phyloP scores from a whole-genome alignment of 202 grass and related monocot genomes.

The Carex arenaria region DNA sequence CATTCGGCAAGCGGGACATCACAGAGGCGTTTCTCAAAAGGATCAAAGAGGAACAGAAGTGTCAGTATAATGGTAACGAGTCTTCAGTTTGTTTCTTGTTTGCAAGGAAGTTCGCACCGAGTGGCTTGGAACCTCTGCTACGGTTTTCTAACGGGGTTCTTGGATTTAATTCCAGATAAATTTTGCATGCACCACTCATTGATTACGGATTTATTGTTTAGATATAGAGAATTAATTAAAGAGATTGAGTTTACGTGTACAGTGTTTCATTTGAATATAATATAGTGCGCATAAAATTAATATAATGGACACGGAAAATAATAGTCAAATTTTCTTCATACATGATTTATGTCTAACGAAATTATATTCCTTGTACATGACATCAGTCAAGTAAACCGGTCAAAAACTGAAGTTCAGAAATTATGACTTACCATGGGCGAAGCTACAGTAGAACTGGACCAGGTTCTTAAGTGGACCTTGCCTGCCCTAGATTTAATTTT shows the following conservation, averaged over 20 bases:
- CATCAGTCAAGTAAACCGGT: neutral
- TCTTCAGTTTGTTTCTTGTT: constrained; percentile 57
- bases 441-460: too few species aligned
- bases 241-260: neutral
- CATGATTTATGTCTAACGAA: neutral
- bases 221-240: neutral
- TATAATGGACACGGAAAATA: neutral
- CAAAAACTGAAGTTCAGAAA: neutral
- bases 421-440: too few species aligned
- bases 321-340: neutral
- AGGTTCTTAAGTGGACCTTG: too few species aligned
- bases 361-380: neutral
- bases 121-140: constrained; percentile 33
- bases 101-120: constrained; percentile 57
- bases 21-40: constrained; percentile 34
- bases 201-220: neutral
- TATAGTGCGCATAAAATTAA: neutral
- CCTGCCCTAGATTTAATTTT: too few species aligned
- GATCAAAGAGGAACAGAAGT: neutral
- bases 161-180: neutral
- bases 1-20: constrained; percentile 41
- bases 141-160: constrained; percentile 35
- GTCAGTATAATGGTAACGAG: constrained; percentile 45
- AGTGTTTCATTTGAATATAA: neutral
- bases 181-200: neutral